These are phyloP conservation scores for Exophiala lecanii-corni DNA, from an alignment of 2,329 filamentous ascomycete species.

Conservation along the genomic window DNA sequence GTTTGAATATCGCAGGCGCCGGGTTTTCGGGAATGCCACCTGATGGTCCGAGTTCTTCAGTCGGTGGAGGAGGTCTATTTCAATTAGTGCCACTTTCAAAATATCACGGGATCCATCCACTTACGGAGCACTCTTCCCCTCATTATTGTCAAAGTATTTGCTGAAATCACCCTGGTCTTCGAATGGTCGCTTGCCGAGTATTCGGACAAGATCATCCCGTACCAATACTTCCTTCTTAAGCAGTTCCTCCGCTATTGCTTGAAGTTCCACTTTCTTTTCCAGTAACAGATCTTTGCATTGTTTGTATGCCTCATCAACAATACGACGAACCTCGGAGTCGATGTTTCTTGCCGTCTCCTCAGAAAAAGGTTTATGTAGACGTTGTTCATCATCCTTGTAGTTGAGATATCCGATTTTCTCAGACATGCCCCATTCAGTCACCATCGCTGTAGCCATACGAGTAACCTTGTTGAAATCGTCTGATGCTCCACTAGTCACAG, in stretches of 20 bases:
- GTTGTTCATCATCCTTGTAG: conserved; percentile 77
- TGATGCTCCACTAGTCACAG: conserved; percentile 87
- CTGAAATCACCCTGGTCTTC: conserved; percentile 82
- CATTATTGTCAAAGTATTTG: conserved; percentile 75
- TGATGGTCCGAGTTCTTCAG: conserved; percentile 20
- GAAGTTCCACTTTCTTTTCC: conserved; percentile 83
- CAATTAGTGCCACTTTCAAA: conserved; percentile 1
- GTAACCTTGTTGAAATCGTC: conserved; percentile 99
- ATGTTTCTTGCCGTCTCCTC: conserved; percentile 91
- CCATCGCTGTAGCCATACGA: conserved; percentile 92
- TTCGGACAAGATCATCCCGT: conserved; percentile 73
- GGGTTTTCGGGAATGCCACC: conserved; percentile 23
- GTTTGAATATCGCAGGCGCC: conserved; percentile 25
- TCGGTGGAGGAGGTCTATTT: conserved; percentile 24
- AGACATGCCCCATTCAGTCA: conserved; percentile 99
- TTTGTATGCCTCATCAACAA: conserved; percentile 88
- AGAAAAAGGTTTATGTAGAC: conserved; percentile 90
- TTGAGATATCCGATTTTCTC: conserved; percentile 88
- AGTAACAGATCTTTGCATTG: conserved; percentile 79
- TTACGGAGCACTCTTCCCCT: conserved; percentile 51
- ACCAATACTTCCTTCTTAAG: conserved; percentile 86
- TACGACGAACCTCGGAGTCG: conserved; percentile 82
- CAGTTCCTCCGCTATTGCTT: conserved; percentile 86
- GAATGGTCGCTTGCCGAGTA: conserved; percentile 80
- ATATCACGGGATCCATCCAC: conserved; percentile 1